Percentiles rank a stretch among this genome's conserved stretches.
Evolutionary conservation across 345 rosid genomes (phyloP).

Genomic region (Linum lewisii): DNA sequence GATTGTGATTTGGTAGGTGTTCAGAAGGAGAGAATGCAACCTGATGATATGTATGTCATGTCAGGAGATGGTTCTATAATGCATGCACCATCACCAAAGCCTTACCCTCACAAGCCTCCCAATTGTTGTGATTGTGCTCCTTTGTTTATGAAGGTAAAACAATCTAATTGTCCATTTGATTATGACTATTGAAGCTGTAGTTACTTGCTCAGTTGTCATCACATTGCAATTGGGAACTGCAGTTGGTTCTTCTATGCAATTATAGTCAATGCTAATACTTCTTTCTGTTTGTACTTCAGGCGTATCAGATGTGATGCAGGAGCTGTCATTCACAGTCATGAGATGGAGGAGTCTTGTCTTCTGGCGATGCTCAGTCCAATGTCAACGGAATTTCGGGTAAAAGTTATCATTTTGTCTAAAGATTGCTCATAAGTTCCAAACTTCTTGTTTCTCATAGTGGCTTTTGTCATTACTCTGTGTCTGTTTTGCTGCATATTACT

Average conservation of each 20-base stretch:
- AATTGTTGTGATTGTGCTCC: constrained; percentile 89
- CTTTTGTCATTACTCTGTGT: neutral
- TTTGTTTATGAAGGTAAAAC: constrained; percentile 84
- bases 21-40: constrained; percentile 97
- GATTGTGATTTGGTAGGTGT: constrained; percentile 54
- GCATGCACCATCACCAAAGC: constrained; percentile 70
- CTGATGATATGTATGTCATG: constrained; percentile 82
- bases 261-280: neutral
- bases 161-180: too few species aligned
- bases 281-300: constrained; percentile 32
- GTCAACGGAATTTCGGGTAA: constrained; percentile 81
- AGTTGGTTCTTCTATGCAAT: neutral
- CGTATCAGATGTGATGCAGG: constrained; percentile 86
- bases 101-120: constrained; percentile 77
- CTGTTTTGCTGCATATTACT: constrained; percentile 47
- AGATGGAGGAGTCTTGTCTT: constrained; percentile 89
- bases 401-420: neutral
- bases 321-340: constrained; percentile 97
- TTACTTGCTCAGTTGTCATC: neutral
- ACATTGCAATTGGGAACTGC: neutral
- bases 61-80: constrained; percentile 54
- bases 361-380: constrained; percentile 83
- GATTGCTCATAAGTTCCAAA: neutral
- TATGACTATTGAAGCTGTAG: too few species aligned
- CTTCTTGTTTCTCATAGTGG: neutral